Evolutionary conservation across 164 flowering plant genomes (phyloP).

Genomic region (Chloranthus sessilifolius): DNA sequence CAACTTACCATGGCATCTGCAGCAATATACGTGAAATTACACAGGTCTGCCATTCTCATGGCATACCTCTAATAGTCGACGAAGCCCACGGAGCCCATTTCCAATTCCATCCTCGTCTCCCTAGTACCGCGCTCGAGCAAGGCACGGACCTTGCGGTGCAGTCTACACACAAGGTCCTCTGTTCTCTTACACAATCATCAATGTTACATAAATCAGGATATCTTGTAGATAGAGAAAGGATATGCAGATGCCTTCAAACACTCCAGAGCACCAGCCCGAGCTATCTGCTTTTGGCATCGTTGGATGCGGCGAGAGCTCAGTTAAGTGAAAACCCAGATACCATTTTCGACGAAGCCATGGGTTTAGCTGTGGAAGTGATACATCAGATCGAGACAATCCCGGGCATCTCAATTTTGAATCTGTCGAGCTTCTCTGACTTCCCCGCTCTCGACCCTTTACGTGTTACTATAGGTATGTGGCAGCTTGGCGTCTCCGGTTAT

Average conservation of each 20-base stretch:
- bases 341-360: constrained; percentile 28
- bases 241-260: constrained; percentile 40
- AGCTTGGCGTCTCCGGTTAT: constrained; percentile 45
- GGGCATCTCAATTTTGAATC: constrained; percentile 26
- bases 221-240: constrained; percentile 37
- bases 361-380: constrained; percentile 25
- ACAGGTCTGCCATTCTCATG: constrained; percentile 30
- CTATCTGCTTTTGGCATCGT: constrained; percentile 43
- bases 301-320: constrained; percentile 58
- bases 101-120: constrained; percentile 39
- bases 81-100: constrained; percentile 64
- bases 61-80: constrained; percentile 47
- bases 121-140: constrained; percentile 43
- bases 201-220: constrained; percentile 49
- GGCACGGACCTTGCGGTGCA: constrained; percentile 51
- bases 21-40: constrained; percentile 31
- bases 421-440: constrained; percentile 17
- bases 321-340: constrained; percentile 25
- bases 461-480: constrained; percentile 32
- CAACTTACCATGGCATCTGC: constrained; percentile 53
- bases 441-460: constrained; percentile 40
- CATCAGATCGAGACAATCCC: constrained; percentile 21
- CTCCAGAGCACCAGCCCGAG: constrained; percentile 61
- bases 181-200: constrained; percentile 52
- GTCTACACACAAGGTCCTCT: constrained; percentile 53